Evolutionary conservation across 2,329 filamentous ascomycete genomes (phyloP).

Genomic region (Podosphaera leucotricha): DNA sequence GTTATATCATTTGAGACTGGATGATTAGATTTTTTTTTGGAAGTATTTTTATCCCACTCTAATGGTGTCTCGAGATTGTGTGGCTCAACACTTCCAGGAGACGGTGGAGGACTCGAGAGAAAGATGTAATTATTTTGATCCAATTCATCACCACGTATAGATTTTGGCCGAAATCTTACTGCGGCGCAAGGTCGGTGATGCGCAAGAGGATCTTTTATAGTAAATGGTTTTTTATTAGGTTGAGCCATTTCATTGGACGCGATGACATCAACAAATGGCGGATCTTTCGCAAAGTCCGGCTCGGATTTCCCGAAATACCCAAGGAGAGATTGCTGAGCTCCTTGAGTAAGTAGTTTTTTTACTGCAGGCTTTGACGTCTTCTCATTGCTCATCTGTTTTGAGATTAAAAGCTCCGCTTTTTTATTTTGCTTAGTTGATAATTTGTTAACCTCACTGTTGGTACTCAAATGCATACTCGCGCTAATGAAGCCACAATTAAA

Average conservation of each 20-base stretch:
- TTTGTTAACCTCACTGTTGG: constrained; percentile 8
- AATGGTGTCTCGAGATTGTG: constrained; percentile 1
- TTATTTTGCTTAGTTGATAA: background rate
- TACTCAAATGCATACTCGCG: constrained; percentile 13
- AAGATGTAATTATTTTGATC: constrained; percentile 12
- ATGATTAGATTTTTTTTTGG: constrained; percentile 10
- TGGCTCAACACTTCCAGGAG: constrained; percentile 2
- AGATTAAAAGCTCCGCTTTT: background rate
- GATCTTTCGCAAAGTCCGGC: constrained; percentile 2
- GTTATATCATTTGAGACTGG: constrained; percentile 10
- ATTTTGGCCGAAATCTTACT: background rate
- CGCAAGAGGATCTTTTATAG: background rate
- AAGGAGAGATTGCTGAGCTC: background rate
- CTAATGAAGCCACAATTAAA: constrained; percentile 11
- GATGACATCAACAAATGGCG: background rate
- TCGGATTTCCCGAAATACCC: constrained; percentile 3
- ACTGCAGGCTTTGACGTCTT: background rate
- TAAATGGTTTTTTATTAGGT: background rate
- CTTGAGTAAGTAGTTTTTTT: background rate
- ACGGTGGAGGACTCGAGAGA: constrained; percentile 14
- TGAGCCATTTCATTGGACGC: background rate
- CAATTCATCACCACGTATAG: background rate
- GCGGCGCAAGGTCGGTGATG: background rate
- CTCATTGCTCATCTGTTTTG: background rate
- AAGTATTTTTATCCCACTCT: constrained; percentile 6